These are phyloP conservation scores for Pythium plurisporium DNA, from an alignment of 352 stramenopile genomes.

Conservation along the genomic window DNA sequence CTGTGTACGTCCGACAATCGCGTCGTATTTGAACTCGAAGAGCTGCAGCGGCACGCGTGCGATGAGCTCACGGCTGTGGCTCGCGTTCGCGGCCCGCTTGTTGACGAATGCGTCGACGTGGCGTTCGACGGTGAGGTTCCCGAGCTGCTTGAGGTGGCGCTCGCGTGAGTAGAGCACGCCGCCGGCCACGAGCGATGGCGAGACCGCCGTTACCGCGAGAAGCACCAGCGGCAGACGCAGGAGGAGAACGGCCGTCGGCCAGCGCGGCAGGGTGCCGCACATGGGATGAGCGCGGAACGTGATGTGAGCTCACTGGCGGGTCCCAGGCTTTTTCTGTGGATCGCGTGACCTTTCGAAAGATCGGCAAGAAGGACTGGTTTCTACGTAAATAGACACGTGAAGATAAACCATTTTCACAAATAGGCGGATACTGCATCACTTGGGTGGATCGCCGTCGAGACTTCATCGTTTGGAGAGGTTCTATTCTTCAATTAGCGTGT, in stretches of 20 bases:
- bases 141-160: constrained; percentile 11
- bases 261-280: too few relatives aligned
- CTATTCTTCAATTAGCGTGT: neutral
- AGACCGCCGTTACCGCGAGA: neutral
- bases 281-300: too few relatives aligned
- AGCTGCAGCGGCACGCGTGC: constrained; percentile 47
- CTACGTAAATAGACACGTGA: neutral
- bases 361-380: neutral
- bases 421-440: too few relatives aligned
- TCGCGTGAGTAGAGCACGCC: constrained; percentile 29
- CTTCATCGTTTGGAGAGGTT: neutral
- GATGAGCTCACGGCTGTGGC: constrained; percentile 43
- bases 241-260: too few relatives aligned
- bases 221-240: neutral
- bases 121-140: constrained; percentile 40
- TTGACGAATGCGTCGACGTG: constrained; percentile 51
- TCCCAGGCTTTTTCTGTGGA: constrained; percentile 13
- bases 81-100: constrained; percentile 36
- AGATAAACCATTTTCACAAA: too few relatives aligned
- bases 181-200: neutral
- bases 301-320: too few relatives aligned
- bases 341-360: constrained; percentile 12
- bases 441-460: neutral
- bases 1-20: constrained; percentile 55
- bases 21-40: constrained; percentile 83